Percentiles rank a stretch among this genome's conserved stretches.
Conservation (phyloP, 2,329 filamentous ascomycete genomes). For the Aureobasidium sp. region DNA sequence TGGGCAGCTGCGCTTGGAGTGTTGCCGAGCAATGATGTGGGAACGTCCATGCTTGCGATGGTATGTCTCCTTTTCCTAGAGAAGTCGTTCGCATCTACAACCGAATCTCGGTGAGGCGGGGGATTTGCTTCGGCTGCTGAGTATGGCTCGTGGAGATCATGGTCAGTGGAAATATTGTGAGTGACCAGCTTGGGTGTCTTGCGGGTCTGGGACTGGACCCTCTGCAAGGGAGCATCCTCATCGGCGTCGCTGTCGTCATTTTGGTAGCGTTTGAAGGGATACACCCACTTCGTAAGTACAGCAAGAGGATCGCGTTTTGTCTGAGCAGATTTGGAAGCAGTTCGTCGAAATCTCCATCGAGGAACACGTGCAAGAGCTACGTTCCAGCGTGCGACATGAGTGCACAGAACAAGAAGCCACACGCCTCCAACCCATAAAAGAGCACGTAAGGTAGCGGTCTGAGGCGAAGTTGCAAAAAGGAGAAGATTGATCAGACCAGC, state of each 20-base stretch:
- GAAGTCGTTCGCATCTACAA: background rate
- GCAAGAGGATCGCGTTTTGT: slow-evolving; percentile 21
- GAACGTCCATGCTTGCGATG: slow-evolving; percentile 8
- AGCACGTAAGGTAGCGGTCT: slow-evolving; percentile 37
- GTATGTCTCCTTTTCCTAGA: slow-evolving; percentile 13
- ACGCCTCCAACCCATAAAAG: slow-evolving; percentile 58
- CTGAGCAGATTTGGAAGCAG: slow-evolving; percentile 16
- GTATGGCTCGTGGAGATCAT: slow-evolving; percentile 4
- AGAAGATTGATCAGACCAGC: slow-evolving; percentile 74
- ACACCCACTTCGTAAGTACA: slow-evolving; percentile 7
- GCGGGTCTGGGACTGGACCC: slow-evolving; percentile 19
- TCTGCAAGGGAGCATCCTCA: slow-evolving; percentile 31
- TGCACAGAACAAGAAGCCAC: slow-evolving; percentile 64
- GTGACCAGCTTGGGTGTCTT: slow-evolving; percentile 2
- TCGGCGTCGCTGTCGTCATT: slow-evolving; percentile 41
- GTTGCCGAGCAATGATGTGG: background rate
- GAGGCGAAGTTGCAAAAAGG: slow-evolving; percentile 61
- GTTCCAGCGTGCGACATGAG: slow-evolving; percentile 71
- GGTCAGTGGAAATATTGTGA: background rate
- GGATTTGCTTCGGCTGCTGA: slow-evolving; percentile 8
- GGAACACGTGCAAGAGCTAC: slow-evolving; percentile 81
- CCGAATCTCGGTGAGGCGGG: background rate
- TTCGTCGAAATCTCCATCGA: slow-evolving; percentile 58
- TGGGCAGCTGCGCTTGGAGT: background rate
- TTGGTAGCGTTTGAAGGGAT: slow-evolving; percentile 8